Percentiles rank a stretch among this genome's conserved stretches.
phyloP scores from a whole-genome alignment of 2,329 filamentous ascomycete species.

The Xylariaceae sp. region DNA sequence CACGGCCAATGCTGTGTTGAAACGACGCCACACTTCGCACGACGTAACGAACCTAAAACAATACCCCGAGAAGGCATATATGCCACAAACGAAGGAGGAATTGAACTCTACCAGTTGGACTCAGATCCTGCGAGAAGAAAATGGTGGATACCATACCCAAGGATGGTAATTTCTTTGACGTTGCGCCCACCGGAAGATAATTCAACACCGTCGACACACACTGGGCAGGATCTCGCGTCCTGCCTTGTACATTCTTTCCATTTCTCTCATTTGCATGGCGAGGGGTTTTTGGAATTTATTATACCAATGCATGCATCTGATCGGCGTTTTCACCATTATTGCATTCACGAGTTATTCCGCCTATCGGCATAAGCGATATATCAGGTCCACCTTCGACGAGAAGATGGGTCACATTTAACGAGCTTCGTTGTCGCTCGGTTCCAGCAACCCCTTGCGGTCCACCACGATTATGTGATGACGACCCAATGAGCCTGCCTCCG shows the following conservation, averaged over 20 bases:
- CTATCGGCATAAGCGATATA: slow-evolving; percentile 24
- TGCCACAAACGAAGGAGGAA: slow-evolving; percentile 53
- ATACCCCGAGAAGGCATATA: slow-evolving; percentile 62
- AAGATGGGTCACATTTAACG: slow-evolving; percentile 4
- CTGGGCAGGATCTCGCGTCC: slow-evolving; percentile 18
- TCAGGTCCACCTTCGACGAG: slow-evolving; percentile 16
- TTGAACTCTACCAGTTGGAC: slow-evolving; percentile 71
- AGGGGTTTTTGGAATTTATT: slow-evolving; percentile 29
- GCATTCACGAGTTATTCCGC: slow-evolving; percentile 23
- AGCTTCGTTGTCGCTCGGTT: slow-evolving; percentile 15
- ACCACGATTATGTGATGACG: slow-evolving; percentile 16
- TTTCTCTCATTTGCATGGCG: slow-evolving; percentile 31
- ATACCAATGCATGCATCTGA: slow-evolving; percentile 33
- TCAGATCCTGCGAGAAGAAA: slow-evolving; percentile 78
- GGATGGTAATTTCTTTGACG: slow-evolving; percentile 60
- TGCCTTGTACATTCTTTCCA: slow-evolving; percentile 28
- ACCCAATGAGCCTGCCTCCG: slow-evolving; percentile 16
- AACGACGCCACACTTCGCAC: slow-evolving; percentile 83
- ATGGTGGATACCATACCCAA: slow-evolving; percentile 76
- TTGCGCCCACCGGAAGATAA: slow-evolving; percentile 4
- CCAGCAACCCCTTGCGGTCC: slow-evolving; percentile 14
- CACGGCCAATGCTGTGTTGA: slow-evolving; percentile 80
- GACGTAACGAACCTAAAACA: slow-evolving; percentile 85
- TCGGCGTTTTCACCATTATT: slow-evolving; percentile 29
- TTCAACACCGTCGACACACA: slow-evolving; percentile 13